Evolutionary conservation across 768 basidiomycete species (phyloP), one percentile per base, ranked within the genome.

Genomic region (Russula olivacea): DNA sequence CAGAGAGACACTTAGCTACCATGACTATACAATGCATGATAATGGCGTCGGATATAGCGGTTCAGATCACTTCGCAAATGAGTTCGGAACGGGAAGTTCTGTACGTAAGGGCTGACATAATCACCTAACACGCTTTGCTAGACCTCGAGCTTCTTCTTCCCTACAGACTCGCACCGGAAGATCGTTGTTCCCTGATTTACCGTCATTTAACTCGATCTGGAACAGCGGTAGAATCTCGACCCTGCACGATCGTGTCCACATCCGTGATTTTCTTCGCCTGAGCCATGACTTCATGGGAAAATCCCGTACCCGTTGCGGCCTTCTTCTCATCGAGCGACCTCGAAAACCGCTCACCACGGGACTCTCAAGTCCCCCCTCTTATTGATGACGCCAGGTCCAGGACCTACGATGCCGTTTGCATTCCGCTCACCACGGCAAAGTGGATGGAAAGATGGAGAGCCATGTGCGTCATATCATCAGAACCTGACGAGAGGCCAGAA

Each of bases 371-470:
- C 58, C 59, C 55, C 70, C 71, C 9, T 81, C 85, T 86, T 40
- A 70, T 82, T 1, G 71, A 78, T 14, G 81, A 83, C 30, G 80
- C 85, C 19, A 81, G 77, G 53, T 66, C 76, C 12, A 87, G 84
- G 60, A 89, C 89, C 19, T 98, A 93, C 71, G 85, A 90, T 58
- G 72, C 79, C 0, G 78, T 93, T 47, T 89, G 86, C 70, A 72
- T 95, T 19, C 93, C 93, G n/a, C 78, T 98, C n/a, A 93, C 95
- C 25, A 96, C 89, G 59, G 80, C 80, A 19, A 82, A 81, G 51
- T 99, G 97, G 97, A 85, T 83, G 69, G 79, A 83, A 66, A 79
- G 97, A 59, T 99, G 97, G 96, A 80, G 82, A 67, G 78, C 84
- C 58, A 92, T 98, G 83, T 99, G 97, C 74, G 77, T 93, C 65